Base-by-base conservation (phyloP, 73 alveolate species). In the Paramecium tetraurelia region DNA sequence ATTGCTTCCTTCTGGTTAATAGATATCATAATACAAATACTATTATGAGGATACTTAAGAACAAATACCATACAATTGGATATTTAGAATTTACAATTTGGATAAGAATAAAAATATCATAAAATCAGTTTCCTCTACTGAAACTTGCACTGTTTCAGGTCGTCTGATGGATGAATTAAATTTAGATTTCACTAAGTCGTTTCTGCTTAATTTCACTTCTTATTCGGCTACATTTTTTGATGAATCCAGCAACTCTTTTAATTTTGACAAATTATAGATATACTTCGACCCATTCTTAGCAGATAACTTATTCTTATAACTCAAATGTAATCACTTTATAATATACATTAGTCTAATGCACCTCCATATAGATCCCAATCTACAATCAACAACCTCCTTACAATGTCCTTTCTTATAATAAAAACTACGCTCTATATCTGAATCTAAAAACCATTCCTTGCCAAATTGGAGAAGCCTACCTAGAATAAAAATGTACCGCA, bases 61-160 rank as follows among this genome's bases (percentile, higher is more conserved):
- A 41, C 35, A 75, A 75, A 41, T 75, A 38, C 68, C 87, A 2
- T 75, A 75, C 38, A 41, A 75, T 75, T 75, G 87, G 87, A 35
- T 75, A 33, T 75, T 75, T 59, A 75, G 87, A 20, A 75, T 75
- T 11, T 21, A 12, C 38, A 75, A 75, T 75, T 38, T 75, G n/a
- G 87, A 75, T 75, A 75, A 12, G 36, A 20, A 75, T 38, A 0
- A 4, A 38, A 35, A 75, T 12, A 22, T 21, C 4, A 38, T 75
- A 6, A 75, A 35, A 35, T 75, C 87, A 7, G 21, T 35, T n/a
- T 75, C 36, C 14, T 35, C 24, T 5, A 75, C 38, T 36, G 87
- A 75, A 38, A 38, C 87, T 5, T 75, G 87, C 10, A n/a, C 27
- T 16, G 16, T 75, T 14, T 29, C 29, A 12, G 87, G 87, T 75